Percentiles rank a stretch among this genome's conserved stretches.
phyloP scores from a whole-genome alignment of 208 protist genomes.

The Angomonas desouzai region DNA sequence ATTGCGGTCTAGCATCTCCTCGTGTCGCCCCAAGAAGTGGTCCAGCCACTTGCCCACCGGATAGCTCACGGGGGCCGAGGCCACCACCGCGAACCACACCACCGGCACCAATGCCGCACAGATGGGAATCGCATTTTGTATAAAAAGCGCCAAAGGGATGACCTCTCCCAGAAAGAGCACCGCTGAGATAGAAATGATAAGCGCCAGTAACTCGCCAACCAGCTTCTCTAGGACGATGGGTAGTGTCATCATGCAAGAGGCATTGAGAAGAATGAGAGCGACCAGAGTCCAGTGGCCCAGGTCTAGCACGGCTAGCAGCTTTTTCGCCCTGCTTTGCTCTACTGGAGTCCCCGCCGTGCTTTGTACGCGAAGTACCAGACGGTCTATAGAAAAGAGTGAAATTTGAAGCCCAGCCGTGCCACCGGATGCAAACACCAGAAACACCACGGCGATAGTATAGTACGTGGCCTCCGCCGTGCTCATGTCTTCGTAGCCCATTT shows the following conservation, averaged over 20 bases:
- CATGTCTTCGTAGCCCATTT: conserved; percentile 11
- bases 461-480: conserved; percentile 19
- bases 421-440: conserved; percentile 36
- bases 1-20: conserved; percentile 54
- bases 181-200: conserved; percentile 79
- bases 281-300: conserved; percentile 78
- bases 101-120: conserved; percentile 54
- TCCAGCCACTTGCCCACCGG: conserved; percentile 83
- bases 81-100: conserved; percentile 61
- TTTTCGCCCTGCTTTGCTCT: conserved; percentile 28
- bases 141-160: conserved; percentile 88
- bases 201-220: conserved; percentile 55
- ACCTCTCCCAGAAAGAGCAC: conserved; percentile 91
- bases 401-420: conserved; percentile 61
- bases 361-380: conserved; percentile 50
- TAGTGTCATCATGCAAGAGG: conserved; percentile 68
- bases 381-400: conserved; percentile 70
- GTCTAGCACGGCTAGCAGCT: conserved; percentile 40
- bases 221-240: conserved; percentile 76
- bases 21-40: conserved; percentile 52
- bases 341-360: conserved; percentile 41
- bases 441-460: conserved; percentile 29
- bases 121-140: conserved; percentile 71
- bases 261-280: conserved; percentile 78
- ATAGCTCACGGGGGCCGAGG: conserved; percentile 68